Evolutionary conservation across 768 basidiomycete species (phyloP), one percentile per base, ranked within the genome.

Genomic region (Daedaleopsis nitida): DNA sequence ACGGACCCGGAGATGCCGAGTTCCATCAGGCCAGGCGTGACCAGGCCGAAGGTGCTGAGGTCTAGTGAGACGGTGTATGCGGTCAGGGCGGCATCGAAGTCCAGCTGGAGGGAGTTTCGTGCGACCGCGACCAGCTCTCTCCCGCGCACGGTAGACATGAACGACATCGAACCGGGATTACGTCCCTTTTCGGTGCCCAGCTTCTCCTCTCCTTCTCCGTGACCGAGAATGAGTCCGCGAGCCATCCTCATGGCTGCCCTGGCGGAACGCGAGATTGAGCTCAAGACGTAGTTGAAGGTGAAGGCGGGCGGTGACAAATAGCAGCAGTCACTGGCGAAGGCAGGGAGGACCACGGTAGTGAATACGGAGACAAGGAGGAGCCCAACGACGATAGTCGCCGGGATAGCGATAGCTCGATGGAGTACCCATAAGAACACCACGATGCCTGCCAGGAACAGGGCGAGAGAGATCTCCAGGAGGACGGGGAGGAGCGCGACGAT

Each of bases 381-480:
- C 11, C 21, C 23, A 11, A 62, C 52, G 23, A 62, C 24, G 24
- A 35, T 12, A 1, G 45, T 49, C 8, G 21, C 21, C 23, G 58
- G 38, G 9, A 38, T 34, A 1, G 64, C 68, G 21, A 69, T 60
- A 1, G n/a, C 27, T 8, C 3, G 13, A 27, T 70, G 42, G 14
- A 69, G 42, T n/a, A 49, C 42, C 57, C 59, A 65, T 0, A 69
- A 47, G 9, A 66, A 58, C 14, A 65, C 52, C 21, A 64, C 27
- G 8, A 70, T 35, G 1, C 69, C 69, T 2, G 60, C 53, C 13
- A 69, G 38, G 62, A 70, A 70, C 8, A 67, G 60, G 3, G 56
- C 39, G 38, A 69, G 60, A 13, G 67, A 55, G 12, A 62, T 8
- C 23, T 70, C 68, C 1, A 70, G 60, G 14, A 67, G 55, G 21